Base-by-base conservation (phyloP, 345 rosid genomes). In the Heritiera littoralis region DNA sequence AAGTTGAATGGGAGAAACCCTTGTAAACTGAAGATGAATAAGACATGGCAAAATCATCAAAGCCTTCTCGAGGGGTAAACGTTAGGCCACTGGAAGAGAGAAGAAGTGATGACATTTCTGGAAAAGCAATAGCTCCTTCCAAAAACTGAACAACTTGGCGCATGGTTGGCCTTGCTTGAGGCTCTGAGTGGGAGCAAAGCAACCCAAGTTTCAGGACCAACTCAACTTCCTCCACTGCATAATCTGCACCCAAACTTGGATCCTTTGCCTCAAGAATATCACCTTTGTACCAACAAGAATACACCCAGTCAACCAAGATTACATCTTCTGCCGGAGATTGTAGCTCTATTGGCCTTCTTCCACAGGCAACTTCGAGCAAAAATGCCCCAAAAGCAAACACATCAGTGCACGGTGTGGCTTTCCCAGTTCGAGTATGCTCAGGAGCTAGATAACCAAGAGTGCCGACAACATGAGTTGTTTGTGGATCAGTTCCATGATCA, bases 361-460 rank as follows among this genome's bases (percentile, higher is more conserved):
- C 92, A 15, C 84, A 83, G 4, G 84, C 89, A 41, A 91, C 94
- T 52, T 91, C 94, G 1, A 91, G 82, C 51, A 88, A 64, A 84
- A 91, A 88, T 2, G 85, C 90, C 17, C 91, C 94, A 66, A 87
- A 91, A 2, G 91, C 83, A 23, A 79, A 91, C 2, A 88, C 91
- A 76, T 91, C 91, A 0, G 86, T 86, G 1, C 84, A 80, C 0
- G 86, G 81, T 0, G 89, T 89, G 30, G 92, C 86, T 58, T 86
- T 88, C 10, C 94, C 94, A 0, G 87, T 87, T 43, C 92, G 40
- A 0, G 84, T 77, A 69, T 85, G 87, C 45, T 91, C 94, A 9
- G 94, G 94, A 5, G 94, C 94, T 7, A 89, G 78, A 80, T 91
- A 91, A 1, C 92, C 94, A 38, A 87, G 77, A 1, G 92, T 91